phyloP scores from a whole-genome alignment of 1,284 basidiomycete genomes.

The Ceratobasidium sp. region DNA sequence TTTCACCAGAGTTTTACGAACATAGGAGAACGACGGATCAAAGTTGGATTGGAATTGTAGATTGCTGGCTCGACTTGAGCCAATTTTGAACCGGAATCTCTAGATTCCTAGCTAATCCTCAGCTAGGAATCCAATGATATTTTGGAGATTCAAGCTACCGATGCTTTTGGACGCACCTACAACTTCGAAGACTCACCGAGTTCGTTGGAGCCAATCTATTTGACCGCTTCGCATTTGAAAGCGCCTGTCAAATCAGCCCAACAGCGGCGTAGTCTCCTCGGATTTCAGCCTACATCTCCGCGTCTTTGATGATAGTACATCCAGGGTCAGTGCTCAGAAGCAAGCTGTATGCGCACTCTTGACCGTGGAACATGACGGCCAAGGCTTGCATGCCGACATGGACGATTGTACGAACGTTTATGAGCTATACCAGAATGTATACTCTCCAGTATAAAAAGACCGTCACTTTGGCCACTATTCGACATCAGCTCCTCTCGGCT shows the following conservation, averaged over 20 bases:
- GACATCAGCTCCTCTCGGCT: conserved; percentile 31
- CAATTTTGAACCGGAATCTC: neutral
- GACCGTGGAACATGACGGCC: too few relatives aligned
- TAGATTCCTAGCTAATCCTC: neutral
- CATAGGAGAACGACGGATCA: too few relatives aligned
- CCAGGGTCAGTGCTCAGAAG: neutral
- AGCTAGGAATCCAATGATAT: too few relatives aligned
- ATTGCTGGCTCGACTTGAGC: too few relatives aligned
- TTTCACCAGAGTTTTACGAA: too few relatives aligned
- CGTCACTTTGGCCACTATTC: neutral
- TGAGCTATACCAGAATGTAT: too few relatives aligned
- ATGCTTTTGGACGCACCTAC: neutral
- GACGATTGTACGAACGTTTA: neutral
- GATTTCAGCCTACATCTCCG: neutral
- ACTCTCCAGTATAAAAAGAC: neutral
- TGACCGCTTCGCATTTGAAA: neutral
- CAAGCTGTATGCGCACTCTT: too few relatives aligned
- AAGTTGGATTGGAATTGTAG: too few relatives aligned
- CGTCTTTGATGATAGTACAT: neutral
- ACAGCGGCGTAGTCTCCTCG: neutral
- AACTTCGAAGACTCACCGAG: neutral
- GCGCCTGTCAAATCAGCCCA: neutral
- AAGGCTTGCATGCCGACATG: too few relatives aligned
- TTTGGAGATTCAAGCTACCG: too few relatives aligned
- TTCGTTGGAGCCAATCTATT: neutral